These are phyloP conservation scores for Acorus calamus DNA, from an alignment of 106 monocot species.

Conservation along the genomic window DNA sequence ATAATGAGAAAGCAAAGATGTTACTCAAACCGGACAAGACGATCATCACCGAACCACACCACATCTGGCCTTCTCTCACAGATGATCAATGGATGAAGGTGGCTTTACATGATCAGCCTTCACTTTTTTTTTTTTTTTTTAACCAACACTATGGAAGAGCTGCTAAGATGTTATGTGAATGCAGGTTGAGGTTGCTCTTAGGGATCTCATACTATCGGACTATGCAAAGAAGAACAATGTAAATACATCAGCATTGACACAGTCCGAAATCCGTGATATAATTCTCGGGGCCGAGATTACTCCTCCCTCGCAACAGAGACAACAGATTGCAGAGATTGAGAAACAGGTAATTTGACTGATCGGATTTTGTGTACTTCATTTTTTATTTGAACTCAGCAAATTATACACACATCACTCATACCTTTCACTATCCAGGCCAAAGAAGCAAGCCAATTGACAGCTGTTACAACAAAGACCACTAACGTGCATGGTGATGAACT, in stretches of 20 bases:
- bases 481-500: slow-evolving; percentile 99
- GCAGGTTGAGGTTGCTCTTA: slow-evolving; percentile 86
- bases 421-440: slow-evolving; percentile 48
- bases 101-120: background rate
- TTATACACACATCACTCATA: background rate
- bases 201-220: slow-evolving; percentile 97
- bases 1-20: slow-evolving; percentile 99
- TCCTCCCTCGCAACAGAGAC: slow-evolving; percentile 97
- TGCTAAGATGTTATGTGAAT: background rate
- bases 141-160: background rate
- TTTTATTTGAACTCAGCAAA: background rate
- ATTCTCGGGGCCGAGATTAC: slow-evolving; percentile 99
- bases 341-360: slow-evolving; percentile 58
- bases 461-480: slow-evolving; percentile 91
- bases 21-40: slow-evolving; percentile 94
- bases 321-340: slow-evolving; percentile 98
- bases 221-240: slow-evolving; percentile 99
- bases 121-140: background rate
- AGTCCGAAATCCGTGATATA: slow-evolving; percentile 99
- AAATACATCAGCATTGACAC: slow-evolving; percentile 95
- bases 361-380: background rate
- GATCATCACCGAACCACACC: slow-evolving; percentile 88
- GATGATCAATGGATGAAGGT: slow-evolving; percentile 99
- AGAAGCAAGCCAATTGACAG: slow-evolving; percentile 92
- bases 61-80: slow-evolving; percentile 89